Evolutionary conservation across 352 stramenopile species (phyloP).

Genomic region (Phytophthora pseudosyringae): DNA sequence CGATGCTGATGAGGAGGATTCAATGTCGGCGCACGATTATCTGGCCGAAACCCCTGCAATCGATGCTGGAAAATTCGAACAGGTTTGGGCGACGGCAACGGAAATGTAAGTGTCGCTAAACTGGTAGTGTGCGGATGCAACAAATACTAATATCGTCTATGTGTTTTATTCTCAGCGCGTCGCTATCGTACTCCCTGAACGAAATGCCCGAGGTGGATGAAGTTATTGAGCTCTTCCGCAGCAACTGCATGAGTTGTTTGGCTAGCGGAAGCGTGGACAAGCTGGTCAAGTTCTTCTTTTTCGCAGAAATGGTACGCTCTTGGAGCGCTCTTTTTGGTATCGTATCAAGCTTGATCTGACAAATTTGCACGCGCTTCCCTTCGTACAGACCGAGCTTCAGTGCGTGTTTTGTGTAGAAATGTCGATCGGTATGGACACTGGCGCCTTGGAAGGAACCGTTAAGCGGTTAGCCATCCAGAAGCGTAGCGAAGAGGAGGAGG

Average conservation of each 20-base stretch:
- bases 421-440: conserved; percentile 65
- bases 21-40: conserved; percentile 75
- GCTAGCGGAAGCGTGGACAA: conserved; percentile 75
- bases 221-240: conserved; percentile 76
- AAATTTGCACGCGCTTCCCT: not conserved
- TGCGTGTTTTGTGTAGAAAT: conserved; percentile 88
- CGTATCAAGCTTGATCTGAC: conserved; percentile 5
- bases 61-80: conserved; percentile 80
- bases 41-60: conserved; percentile 63
- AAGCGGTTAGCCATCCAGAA: conserved; percentile 75
- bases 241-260: conserved; percentile 78
- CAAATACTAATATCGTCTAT: conserved; percentile 15
- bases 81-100: conserved; percentile 71
- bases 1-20: conserved; percentile 55
- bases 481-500: conserved; percentile 64
- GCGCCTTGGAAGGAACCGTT: conserved; percentile 63
- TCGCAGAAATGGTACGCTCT: conserved; percentile 75
- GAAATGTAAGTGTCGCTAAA: conserved; percentile 67
- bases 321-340: not conserved
- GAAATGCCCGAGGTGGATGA: conserved; percentile 74
- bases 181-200: conserved; percentile 54
- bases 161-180: conserved; percentile 43
- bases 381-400: conserved; percentile 67
- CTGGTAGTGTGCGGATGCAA: not conserved
- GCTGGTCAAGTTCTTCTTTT: conserved; percentile 91